These are phyloP conservation scores for Pseudocercospora pini-densiflorae DNA, from an alignment of 2,329 filamentous ascomycete genomes.

Conservation along the genomic window DNA sequence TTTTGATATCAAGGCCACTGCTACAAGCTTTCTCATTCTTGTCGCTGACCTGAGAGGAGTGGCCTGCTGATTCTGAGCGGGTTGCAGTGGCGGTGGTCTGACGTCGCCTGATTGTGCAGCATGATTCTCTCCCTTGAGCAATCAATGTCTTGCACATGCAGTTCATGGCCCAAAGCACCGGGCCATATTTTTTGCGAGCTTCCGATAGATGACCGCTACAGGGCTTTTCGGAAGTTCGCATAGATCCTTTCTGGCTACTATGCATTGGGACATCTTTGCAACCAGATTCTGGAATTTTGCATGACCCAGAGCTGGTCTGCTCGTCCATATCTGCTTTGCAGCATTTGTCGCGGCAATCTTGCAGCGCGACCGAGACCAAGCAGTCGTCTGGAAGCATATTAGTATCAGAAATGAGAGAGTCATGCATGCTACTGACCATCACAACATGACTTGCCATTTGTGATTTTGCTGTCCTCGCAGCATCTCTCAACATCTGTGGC, in stretches of 20 bases:
- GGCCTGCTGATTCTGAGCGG: background rate
- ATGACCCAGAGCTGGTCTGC: too few relatives aligned
- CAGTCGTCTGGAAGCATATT: background rate
- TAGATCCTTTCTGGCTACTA: too few relatives aligned
- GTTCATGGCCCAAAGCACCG: background rate
- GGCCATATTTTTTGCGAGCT: background rate
- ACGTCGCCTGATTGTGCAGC: background rate
- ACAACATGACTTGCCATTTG: slow-evolving; percentile 2
- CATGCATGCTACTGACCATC: background rate
- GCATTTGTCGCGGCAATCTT: background rate
- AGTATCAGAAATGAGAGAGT: too few relatives aligned
- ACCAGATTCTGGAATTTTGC: too few relatives aligned
- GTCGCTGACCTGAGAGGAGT: background rate
- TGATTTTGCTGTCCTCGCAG: slow-evolving; percentile 60
- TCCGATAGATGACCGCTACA: background rate
- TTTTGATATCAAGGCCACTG: background rate
- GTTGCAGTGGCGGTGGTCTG: background rate
- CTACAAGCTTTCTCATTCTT: background rate
- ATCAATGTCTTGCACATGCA: slow-evolving; percentile 3
- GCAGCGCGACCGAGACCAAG: background rate
- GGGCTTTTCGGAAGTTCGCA: background rate
- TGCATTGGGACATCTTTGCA: too few relatives aligned
- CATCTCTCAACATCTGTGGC: slow-evolving; percentile 38
- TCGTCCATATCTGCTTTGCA: too few relatives aligned
- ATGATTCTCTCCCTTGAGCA: background rate